These are phyloP conservation scores for Colletotrichum aenigma DNA, from an alignment of 2,329 filamentous ascomycete genomes.

Conservation along the genomic window DNA sequence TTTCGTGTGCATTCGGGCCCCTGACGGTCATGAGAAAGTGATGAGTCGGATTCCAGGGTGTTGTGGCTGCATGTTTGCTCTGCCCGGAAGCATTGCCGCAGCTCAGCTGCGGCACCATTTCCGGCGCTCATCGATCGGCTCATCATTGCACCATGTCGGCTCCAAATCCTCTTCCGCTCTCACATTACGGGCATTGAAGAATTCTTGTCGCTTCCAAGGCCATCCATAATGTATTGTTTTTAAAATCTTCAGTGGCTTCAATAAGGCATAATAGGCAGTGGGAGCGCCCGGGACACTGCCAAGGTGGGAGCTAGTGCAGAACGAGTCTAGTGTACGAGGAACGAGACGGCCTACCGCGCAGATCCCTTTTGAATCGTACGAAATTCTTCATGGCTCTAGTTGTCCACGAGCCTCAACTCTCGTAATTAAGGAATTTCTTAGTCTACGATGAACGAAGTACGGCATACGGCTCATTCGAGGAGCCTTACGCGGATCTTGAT, in stretches of 20 bases:
- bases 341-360: background rate
- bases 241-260: no score
- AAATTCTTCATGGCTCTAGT: background rate
- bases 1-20: background rate
- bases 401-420: background rate
- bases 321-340: background rate
- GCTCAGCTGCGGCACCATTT: background rate
- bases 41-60: background rate
- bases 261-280: no score
- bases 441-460: background rate
- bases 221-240: background rate
- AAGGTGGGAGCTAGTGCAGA: background rate
- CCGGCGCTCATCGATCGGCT: background rate
- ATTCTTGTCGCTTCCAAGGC: background rate
- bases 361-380: background rate
- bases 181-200: accelerated
- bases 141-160: background rate
- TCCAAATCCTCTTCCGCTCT: accelerated
- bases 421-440: background rate
- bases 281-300: accelerated
- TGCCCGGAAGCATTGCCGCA: background rate
- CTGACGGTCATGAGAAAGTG: background rate
- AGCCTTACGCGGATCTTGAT: background rate
- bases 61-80: background rate
- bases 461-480: background rate